A percentile compares a stretch with the other conserved stretches of the same genome.
Conservation (phyloP, 805 yeast genomes). For the Helenozyma baotianmanensis region DNA sequence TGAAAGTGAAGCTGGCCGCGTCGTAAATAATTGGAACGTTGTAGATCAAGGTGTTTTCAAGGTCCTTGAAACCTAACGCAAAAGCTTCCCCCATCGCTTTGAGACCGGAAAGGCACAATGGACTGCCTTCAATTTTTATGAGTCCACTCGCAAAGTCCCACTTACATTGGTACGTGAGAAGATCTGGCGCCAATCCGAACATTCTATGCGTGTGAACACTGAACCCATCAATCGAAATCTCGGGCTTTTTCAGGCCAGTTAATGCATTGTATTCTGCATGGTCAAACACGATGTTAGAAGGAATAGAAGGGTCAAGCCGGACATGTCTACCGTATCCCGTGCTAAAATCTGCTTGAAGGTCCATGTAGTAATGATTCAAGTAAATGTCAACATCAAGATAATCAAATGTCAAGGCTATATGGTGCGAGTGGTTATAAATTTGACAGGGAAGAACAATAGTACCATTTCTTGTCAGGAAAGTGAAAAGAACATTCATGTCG, state of each 20-base stretch:
- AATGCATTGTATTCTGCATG: conserved; percentile 19
- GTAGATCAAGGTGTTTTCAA: conserved; percentile 67
- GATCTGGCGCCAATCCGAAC: conserved; percentile 64
- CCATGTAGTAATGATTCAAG: conserved; percentile 91
- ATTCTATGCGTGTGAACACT: conserved; percentile 81
- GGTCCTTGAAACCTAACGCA: conserved; percentile 62
- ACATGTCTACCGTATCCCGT: conserved; percentile 39
- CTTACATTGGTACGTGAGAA: conserved; percentile 82
- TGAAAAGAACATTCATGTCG: conserved; percentile 73
- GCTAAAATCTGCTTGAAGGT: conserved; percentile 68
- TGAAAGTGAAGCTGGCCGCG: conserved; percentile 59
- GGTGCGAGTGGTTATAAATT: conserved; percentile 60
- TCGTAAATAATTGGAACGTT: conserved; percentile 59
- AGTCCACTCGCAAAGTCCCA: conserved; percentile 81
- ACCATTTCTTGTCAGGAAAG: conserved; percentile 68
- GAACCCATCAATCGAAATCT: conserved; percentile 54
- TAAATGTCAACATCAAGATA: conserved; percentile 74
- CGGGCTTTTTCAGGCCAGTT: conserved; percentile 24
- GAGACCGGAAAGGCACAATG: conserved; percentile 43
- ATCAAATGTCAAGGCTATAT: conserved; percentile 59
- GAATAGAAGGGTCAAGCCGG: conserved; percentile 16
- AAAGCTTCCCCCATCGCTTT: conserved; percentile 42
- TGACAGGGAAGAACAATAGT: conserved; percentile 68
- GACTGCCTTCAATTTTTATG: conserved; percentile 48
- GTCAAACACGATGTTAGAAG: conserved; percentile 21